Evolutionary conservation across 331 rosid genomes (phyloP).

Genomic region (Acacia concinna): DNA sequence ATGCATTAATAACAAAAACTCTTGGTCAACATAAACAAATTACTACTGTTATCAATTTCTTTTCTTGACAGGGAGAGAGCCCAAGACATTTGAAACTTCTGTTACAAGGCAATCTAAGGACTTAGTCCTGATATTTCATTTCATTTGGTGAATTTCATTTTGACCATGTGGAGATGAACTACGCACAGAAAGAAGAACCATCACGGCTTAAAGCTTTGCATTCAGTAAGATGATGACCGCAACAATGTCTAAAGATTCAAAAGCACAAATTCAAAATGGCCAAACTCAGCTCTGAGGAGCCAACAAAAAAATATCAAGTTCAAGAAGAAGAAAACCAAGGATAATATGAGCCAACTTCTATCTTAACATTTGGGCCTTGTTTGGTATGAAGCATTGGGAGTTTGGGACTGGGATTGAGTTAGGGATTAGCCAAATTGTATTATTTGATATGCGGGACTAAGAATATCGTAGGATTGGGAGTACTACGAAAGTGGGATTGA

Average conservation of each 20-base stretch:
- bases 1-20: conserved; percentile 4
- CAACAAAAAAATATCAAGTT: conserved; percentile 18
- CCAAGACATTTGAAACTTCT: conserved; percentile 2
- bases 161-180: conserved; percentile 26
- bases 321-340: not conserved
- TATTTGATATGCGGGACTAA: too few relatives aligned
- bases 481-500: too few relatives aligned
- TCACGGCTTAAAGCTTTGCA: conserved; percentile 12
- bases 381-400: too few relatives aligned
- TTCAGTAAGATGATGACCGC: not conserved
- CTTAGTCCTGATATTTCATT: conserved; percentile 18
- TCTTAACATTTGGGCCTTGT: not conserved
- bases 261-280: conserved; percentile 10
- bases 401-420: too few relatives aligned
- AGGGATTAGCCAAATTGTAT: too few relatives aligned
- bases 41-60: not conserved
- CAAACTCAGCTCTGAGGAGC: conserved; percentile 13
- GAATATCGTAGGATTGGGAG: too few relatives aligned
- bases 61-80: not conserved
- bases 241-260: conserved; percentile 7
- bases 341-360: not conserved
- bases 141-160: conserved; percentile 21
- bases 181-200: conserved; percentile 21
- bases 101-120: not conserved
- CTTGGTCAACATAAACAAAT: conserved; percentile 15